These are phyloP conservation scores for Komagataella kurtzmanii DNA, from an alignment of 805 yeast genomes.

Conservation along the genomic window DNA sequence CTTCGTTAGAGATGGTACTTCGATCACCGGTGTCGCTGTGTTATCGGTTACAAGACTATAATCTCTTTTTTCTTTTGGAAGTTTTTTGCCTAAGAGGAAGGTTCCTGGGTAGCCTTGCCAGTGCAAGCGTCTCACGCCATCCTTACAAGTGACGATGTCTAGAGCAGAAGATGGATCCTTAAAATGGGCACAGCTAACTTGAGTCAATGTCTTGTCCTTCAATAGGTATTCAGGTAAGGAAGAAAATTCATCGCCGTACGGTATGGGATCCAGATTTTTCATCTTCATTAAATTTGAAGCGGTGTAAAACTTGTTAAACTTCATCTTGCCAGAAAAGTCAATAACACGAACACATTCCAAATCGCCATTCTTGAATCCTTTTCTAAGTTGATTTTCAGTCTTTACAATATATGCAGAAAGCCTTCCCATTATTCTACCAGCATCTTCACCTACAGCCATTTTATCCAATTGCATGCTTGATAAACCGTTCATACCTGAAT, in stretches of 20 bases:
- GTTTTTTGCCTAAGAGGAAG: neutral
- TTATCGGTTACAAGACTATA: neutral
- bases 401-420: constrained; percentile 5
- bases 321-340: constrained; percentile 63
- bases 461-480: constrained; percentile 2
- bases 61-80: neutral
- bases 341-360: constrained; percentile 41
- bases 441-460: neutral
- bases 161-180: neutral
- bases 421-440: constrained; percentile 4
- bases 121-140: neutral
- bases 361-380: constrained; percentile 6
- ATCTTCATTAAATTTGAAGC: constrained; percentile 19
- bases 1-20: neutral
- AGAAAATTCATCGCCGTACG: neutral
- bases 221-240: neutral
- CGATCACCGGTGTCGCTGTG: neutral
- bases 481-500: neutral
- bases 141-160: neutral
- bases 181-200: neutral
- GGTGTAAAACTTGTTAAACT: constrained; percentile 55
- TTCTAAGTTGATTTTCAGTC: constrained; percentile 9
- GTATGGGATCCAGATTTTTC: neutral
- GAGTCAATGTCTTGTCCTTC: neutral
- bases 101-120: neutral